phyloP scores from a whole-genome alignment of 2,329 filamentous ascomycete genomes.

The Fusarium sp. region DNA sequence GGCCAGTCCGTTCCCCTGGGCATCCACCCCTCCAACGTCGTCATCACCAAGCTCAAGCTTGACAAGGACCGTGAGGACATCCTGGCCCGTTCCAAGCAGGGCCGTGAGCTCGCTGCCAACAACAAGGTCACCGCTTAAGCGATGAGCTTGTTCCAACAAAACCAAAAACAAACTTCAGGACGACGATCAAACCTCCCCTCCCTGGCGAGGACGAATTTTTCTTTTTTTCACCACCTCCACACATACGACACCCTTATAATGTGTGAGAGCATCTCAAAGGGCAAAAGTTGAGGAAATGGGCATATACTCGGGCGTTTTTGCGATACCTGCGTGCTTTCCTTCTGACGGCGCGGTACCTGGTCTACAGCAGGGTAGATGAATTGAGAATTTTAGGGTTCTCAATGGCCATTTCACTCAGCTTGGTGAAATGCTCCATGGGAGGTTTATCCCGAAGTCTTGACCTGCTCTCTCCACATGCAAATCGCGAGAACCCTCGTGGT shows the following conservation, averaged over 20 bases:
- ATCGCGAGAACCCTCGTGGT: conserved; percentile 30
- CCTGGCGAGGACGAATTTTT: conserved; percentile 38
- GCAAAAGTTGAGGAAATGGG: conserved; percentile 48
- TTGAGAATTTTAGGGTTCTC: conserved; percentile 60
- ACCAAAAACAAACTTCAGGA: conserved; percentile 32
- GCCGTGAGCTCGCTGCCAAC: conserved; percentile 80
- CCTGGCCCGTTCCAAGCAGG: conserved; percentile 83
- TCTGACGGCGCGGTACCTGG: conserved; percentile 44
- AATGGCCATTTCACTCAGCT: conserved; percentile 76
- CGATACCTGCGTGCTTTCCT: conserved; percentile 44
- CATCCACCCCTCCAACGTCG: conserved; percentile 95
- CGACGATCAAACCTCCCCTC: conserved; percentile 34
- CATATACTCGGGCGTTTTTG: conserved; percentile 53
- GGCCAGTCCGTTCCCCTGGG: conserved; percentile 95
- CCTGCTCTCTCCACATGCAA: conserved; percentile 38
- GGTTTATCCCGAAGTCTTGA: conserved; percentile 72
- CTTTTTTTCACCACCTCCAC: conserved; percentile 30
- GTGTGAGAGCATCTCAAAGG: conserved; percentile 32
- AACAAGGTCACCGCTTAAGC: conserved; percentile 69
- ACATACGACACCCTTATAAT: conserved; percentile 12
- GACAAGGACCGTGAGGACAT: conserved; percentile 94
- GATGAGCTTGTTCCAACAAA: conserved; percentile 35
- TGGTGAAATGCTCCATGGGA: conserved; percentile 80
- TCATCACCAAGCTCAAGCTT: conserved; percentile 99
- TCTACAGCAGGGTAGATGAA: conserved; percentile 54